Evolutionary conservation across 345 rosid species (phyloP).

Genomic region (Camelina sativa): DNA sequence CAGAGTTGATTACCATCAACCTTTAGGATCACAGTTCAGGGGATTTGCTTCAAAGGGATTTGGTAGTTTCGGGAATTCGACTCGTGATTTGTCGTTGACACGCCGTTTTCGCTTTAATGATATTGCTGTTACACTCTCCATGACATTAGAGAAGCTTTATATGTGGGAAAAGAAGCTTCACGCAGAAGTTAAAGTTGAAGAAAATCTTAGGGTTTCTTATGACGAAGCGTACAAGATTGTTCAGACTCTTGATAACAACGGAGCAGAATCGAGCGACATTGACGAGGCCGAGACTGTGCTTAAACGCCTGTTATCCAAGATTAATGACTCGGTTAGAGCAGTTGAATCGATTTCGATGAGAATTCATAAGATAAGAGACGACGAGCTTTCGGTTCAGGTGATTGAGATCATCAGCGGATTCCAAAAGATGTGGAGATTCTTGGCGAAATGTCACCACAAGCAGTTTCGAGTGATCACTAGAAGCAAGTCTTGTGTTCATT

Average conservation of each 20-base stretch:
- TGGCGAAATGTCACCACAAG: conserved; percentile 46
- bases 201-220: conserved; percentile 39
- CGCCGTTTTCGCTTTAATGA: conserved; percentile 25
- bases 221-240: conserved; percentile 33
- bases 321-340: conserved; percentile 30
- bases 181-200: conserved; percentile 38
- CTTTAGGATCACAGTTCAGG: conserved; percentile 37
- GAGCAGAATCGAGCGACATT: conserved; percentile 24
- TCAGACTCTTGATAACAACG: conserved; percentile 29
- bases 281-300: conserved; percentile 29
- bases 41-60: conserved; percentile 36
- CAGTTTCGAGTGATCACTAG: conserved; percentile 31
- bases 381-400: conserved; percentile 37
- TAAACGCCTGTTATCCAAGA: conserved; percentile 11
- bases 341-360: conserved; percentile 38
- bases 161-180: conserved; percentile 41
- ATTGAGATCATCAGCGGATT: conserved; percentile 36
- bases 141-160: conserved; percentile 40
- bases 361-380: conserved; percentile 44
- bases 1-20: conserved; percentile 32
- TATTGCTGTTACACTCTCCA: conserved; percentile 21
- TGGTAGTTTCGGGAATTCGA: background rate
- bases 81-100: background rate
- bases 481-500: conserved; percentile 42
- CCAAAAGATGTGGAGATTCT: conserved; percentile 39